Evolutionary conservation across 2,329 filamentous ascomycete genomes (phyloP), one percentile per base, ranked within the genome.

Genomic region (Trichoderma sp.): DNA sequence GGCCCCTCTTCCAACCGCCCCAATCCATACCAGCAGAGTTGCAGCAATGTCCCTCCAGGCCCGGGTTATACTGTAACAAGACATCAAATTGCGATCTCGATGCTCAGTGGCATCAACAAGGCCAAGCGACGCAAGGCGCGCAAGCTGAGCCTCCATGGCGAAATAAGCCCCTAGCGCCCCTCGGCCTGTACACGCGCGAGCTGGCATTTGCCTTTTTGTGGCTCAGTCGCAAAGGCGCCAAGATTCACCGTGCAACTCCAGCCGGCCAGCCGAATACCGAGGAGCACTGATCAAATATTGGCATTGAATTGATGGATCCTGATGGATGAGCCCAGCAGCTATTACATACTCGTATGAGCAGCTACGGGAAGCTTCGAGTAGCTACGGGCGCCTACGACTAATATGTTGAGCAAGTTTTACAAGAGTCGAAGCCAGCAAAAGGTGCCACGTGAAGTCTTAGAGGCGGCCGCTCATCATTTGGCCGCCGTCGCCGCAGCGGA

Each of bases 91-190:
- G 11, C 29, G 38, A 67, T 35, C 65, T 68, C 29, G 65, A 56
- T 56, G 65, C 8, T 35, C n/a, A 11, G 38, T 24, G 29, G 9
- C 53, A 38, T 59, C n/a, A 33, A 59, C 66, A 38, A 45, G 45
- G 31, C 50, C 45, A 69, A 38, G 66, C 66, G 50, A 38, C 31
- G 66, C 66, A 31, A 69, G 66, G 50, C 66, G 66, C 31, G 66
- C 62, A 64, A 69, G 66, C 50, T 69, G 66, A 69, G 35, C 66
- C 50, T 59, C 66, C 6, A 56, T 29, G 29, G 45, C 45, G n/a
- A 35, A 53, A 50, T 11, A 56, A 68, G 45, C 45, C 45, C 65
- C n/a, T 56, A 35, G 41, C 65, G 45, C 50, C 21, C 27, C 27
- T 27, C 12, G 29, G n/a, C n/a, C n/a, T 59, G 38, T 29, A 38